Percentiles rank a stretch among this genome's conserved stretches.
Evolutionary conservation across 306 rosid genomes (phyloP).

Genomic region (Prunus mira): DNA sequence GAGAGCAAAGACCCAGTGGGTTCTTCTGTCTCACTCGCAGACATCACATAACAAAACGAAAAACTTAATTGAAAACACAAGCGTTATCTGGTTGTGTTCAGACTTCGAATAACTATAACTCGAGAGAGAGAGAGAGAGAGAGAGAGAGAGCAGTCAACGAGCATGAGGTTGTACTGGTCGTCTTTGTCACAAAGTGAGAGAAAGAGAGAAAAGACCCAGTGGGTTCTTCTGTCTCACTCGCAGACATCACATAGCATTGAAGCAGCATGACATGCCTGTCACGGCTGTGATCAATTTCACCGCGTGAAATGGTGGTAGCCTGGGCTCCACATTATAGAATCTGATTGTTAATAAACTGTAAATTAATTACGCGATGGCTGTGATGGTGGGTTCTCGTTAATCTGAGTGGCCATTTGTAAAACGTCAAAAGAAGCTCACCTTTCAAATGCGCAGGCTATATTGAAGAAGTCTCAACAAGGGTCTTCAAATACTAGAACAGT

Average conservation of each 20-base stretch:
- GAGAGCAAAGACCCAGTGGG: too few species aligned
- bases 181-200: background rate
- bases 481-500: too few species aligned
- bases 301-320: background rate
- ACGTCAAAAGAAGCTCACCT: background rate
- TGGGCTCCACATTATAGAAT: background rate
- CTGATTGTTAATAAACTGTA: background rate
- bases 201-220: too few species aligned
- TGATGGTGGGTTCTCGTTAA: background rate
- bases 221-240: too few species aligned
- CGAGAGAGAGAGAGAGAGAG: background rate
- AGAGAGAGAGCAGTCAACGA: background rate
- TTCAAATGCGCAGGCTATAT: background rate
- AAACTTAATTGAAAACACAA: background rate
- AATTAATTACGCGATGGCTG: background rate
- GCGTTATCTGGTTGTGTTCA: background rate
- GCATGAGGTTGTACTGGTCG: background rate
- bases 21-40: too few species aligned
- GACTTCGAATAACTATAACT: background rate
- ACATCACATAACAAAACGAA: background rate
- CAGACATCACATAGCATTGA: background rate
- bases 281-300: conserved; percentile 8
- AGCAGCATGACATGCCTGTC: background rate
- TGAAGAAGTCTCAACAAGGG: background rate
- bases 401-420: background rate